Conservation (phyloP, 768 basidiomycete species). For the Nevesoporus exiguus region DNA sequence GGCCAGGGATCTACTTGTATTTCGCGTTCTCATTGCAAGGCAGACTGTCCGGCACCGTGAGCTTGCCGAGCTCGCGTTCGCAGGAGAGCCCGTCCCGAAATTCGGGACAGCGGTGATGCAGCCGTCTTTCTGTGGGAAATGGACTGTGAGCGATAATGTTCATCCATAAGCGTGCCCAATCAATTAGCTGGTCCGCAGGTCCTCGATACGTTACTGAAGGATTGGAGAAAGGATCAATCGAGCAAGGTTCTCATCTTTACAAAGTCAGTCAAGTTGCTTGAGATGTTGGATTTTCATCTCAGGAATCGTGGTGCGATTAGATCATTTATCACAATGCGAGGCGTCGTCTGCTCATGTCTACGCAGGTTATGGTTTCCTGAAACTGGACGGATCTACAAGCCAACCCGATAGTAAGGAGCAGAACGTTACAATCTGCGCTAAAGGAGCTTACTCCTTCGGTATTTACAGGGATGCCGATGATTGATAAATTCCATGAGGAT, state of each 20-base stretch:
- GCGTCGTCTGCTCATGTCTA: neutral
- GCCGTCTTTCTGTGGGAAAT: conserved; percentile 77
- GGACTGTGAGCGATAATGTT: conserved; percentile 55
- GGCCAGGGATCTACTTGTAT: neutral
- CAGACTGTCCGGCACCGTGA: conserved; percentile 56
- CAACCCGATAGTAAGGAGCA: conserved; percentile 57
- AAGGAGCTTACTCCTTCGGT: conserved; percentile 1
- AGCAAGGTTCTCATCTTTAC: conserved; percentile 96
- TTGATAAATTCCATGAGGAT: conserved; percentile 79
- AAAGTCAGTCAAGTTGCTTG: conserved; percentile 85
- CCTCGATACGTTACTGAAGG: conserved; percentile 58
- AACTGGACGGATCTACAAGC: conserved; percentile 75
- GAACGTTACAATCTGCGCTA: neutral
- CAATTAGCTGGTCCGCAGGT: conserved; percentile 45
- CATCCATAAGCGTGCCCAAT: neutral
- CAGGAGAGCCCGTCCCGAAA: conserved; percentile 50
- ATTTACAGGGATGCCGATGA: conserved; percentile 71
- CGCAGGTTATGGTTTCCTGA: conserved; percentile 59
- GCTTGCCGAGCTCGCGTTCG: conserved; percentile 61
- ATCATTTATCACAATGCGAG: neutral
- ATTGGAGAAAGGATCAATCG: conserved; percentile 59
- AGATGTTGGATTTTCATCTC: conserved; percentile 80
- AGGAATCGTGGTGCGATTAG: conserved; percentile 42
- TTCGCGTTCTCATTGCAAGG: neutral
- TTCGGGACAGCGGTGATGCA: conserved; percentile 61